Percentiles rank a stretch among this genome's conserved stretches.
Evolutionary conservation across 2,329 filamentous ascomycete species (phyloP).

Genomic region (Dryadomyces sulphureus): DNA sequence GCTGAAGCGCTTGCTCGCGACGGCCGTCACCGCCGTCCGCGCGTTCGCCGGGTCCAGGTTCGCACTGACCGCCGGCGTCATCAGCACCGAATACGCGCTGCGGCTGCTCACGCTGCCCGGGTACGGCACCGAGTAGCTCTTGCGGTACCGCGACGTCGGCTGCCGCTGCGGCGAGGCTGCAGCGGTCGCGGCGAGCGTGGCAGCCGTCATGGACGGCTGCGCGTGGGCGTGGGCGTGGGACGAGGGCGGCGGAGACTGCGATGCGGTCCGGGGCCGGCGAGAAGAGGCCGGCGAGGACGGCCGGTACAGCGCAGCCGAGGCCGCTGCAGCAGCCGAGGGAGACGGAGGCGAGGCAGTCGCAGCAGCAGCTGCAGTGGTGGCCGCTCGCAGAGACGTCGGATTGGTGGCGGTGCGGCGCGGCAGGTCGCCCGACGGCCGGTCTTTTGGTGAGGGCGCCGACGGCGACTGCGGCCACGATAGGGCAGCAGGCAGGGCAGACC

Average conservation of each 20-base stretch:
- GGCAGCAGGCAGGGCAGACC: conserved; percentile 15
- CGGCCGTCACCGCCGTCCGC: conserved; percentile 53
- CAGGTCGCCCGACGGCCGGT: no score
- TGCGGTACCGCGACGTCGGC: conserved; percentile 9
- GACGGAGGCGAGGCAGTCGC: conserved; percentile 8
- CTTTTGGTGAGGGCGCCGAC: no score
- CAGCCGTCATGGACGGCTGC: neutral
- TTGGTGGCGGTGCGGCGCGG: no score
- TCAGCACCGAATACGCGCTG: neutral
- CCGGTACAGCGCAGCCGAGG: conserved; percentile 3
- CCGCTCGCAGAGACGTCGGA: conserved; percentile 8
- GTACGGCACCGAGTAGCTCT: conserved; percentile 15
- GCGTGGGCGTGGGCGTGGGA: no score
- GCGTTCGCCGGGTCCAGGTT: conserved; percentile 4
- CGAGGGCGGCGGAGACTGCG: no score
- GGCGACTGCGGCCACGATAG: neutral
- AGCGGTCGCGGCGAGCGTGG: conserved; percentile 17
- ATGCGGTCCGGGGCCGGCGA: no score
- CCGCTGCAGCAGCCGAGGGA: conserved; percentile 7
- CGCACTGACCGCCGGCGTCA: conserved; percentile 49
- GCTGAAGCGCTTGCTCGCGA: conserved; percentile 11
- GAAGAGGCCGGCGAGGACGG: conserved; percentile 3
- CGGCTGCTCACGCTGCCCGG: conserved; percentile 17
- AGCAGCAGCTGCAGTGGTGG: conserved; percentile 7
- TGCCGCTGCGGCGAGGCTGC: conserved; percentile 39